Base-by-base conservation (phyloP, 257 asterid genomes). In the Salvia splendens region DNA sequence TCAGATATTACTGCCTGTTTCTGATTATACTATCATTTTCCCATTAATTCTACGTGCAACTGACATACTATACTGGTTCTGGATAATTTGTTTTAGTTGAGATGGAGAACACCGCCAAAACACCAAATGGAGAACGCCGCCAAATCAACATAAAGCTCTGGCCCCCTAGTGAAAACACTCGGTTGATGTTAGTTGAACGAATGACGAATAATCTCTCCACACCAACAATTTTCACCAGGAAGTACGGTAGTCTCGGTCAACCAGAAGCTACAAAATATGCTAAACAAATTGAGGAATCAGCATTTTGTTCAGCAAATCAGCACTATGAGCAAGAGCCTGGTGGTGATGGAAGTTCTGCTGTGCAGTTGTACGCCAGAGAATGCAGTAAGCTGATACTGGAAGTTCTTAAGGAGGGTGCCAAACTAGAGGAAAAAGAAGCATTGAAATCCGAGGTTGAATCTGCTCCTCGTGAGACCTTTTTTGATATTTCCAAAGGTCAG, bases 311-410 rank as follows among this genome's bases (percentile, higher is more conserved):
- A 5, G 96, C 97, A 40, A 82, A 81, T 79, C 81, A 78, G 62
- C 85, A 86, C 61, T 88, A 85, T 47, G 91, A 84, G 57, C 86
- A 79, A 71, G 94, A 86, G 77, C 97, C 96, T 12, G 96, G 88
- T 78, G 99, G 99, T 64, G 99, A 93, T 76, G 99, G 99, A 60
- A 88, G 95, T 78, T 77, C 95, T 38, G 97, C 97, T 24, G 95
- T 93, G 74, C 99, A 93, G 71, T 84, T 91, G 69, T 93, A 93
- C 78, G 96, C 99, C 51, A 88, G 71, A 65, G 95, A 90, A 73
- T 93, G 99, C 80, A 93, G 99, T 80, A 83, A 85, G 83, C 91
- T 88, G 43, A 86, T 88, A 64, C 57, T 93, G 73, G 93, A 83
- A 28, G 85, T 85, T 78, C 90, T 92, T 4, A 89, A 92, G 75